phyloP scores from a whole-genome alignment of 2,329 filamentous ascomycete species.

The Ophiostoma himal-ulmi region DNA sequence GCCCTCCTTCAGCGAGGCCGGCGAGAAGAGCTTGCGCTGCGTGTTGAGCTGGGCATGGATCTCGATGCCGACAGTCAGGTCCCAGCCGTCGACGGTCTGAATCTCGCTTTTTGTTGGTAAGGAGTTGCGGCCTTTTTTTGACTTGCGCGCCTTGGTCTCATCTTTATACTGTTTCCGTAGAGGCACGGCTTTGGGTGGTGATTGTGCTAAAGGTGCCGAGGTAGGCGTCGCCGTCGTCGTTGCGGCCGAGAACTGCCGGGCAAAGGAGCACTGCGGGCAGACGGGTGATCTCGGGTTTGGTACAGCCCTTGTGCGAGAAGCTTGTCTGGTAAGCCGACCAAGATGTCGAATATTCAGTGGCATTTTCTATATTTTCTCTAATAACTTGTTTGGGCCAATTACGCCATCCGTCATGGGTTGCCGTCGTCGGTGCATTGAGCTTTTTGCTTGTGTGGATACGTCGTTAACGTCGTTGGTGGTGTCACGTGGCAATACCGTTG shows the following conservation, averaged over 20 bases:
- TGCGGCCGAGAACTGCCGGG: slow-evolving; percentile 6
- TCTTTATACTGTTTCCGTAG: slow-evolving; percentile 69
- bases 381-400: background rate
- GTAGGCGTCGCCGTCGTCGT: slow-evolving; percentile 1
- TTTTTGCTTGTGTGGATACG: slow-evolving; percentile 2
- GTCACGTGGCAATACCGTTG: background rate
- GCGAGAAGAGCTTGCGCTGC: slow-evolving; percentile 79
- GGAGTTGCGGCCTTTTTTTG: slow-evolving; percentile 24
- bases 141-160: slow-evolving; percentile 50
- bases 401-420: background rate
- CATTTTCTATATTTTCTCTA: background rate
- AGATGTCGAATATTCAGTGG: background rate
- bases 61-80: slow-evolving; percentile 92
- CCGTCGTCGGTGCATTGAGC: background rate
- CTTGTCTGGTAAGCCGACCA: slow-evolving; percentile 5
- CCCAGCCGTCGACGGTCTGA: slow-evolving; percentile 66
- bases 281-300: background rate
- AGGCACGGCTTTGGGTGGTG: slow-evolving; percentile 37
- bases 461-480: background rate
- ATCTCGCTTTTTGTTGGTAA: slow-evolving; percentile 30
- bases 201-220: background rate
- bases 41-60: slow-evolving; percentile 96
- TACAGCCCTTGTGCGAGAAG: background rate
- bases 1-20: slow-evolving; percentile 39
- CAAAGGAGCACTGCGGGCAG: slow-evolving; percentile 10